These are phyloP conservation scores for Emmonsiellopsis sp. DNA, from an alignment of 2,329 filamentous ascomycete genomes.

Conservation along the genomic window DNA sequence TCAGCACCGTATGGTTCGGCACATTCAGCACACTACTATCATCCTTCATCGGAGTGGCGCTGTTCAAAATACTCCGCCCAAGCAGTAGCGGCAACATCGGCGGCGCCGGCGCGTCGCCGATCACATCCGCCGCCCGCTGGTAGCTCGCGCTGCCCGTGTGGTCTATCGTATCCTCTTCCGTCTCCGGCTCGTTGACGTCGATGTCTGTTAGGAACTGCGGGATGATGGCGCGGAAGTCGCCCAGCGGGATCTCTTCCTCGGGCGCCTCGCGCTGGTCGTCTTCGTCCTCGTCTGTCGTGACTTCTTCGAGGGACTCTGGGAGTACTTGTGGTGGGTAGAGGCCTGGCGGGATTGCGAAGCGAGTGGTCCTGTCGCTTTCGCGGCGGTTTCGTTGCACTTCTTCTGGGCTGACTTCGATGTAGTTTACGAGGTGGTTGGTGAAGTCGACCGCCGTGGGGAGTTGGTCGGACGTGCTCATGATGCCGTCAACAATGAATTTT, in stretches of 20 bases:
- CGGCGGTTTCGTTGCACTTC: conserved; percentile 42
- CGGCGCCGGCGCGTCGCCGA: conserved; percentile 71
- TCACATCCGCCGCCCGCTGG: conserved; percentile 63
- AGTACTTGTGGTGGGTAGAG: conserved; percentile 37
- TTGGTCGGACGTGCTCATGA: conserved; percentile 80
- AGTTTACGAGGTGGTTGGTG: conserved; percentile 96
- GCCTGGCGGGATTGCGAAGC: conserved; percentile 26
- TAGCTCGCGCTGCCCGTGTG: conserved; percentile 58
- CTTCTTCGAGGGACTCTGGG: conserved; percentile 24
- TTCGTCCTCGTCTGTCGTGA: conserved; percentile 24
- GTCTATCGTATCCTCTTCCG: conserved; percentile 62
- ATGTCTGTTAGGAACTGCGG: conserved; percentile 78
- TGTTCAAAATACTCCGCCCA: conserved; percentile 89
- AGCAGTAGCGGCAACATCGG: conserved; percentile 84
- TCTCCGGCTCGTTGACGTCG: conserved; percentile 39
- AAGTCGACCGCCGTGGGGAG: conserved; percentile 95
- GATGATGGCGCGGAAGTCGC: conserved; percentile 61
- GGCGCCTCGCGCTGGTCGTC: conserved; percentile 39
- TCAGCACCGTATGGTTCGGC: conserved; percentile 94
- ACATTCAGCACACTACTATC: conserved; percentile 95
- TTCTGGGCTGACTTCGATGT: conserved; percentile 76
- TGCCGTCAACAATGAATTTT: conserved; percentile 88
- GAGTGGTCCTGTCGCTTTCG: conserved; percentile 27
- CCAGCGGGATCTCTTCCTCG: conserved; percentile 49
- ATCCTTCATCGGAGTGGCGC: conserved; percentile 85